Percentiles rank a stretch among this genome's conserved stretches.
These are phyloP conservation scores for Aspergillus indologenus DNA, from an alignment of 495 filamentous ascomycete species.

Conservation along the genomic window DNA sequence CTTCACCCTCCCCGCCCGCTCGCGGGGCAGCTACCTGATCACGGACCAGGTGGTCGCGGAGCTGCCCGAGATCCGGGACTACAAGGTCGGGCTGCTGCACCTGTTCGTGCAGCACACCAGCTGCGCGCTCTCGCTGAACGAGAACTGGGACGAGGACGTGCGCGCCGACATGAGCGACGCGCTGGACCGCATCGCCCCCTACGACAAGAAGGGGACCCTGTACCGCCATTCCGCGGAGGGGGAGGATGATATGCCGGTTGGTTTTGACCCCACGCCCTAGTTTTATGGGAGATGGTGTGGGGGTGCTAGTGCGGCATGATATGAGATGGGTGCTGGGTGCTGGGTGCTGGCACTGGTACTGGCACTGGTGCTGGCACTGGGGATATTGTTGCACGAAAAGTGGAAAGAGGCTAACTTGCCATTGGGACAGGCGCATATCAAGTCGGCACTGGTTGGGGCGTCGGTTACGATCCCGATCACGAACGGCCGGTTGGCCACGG, in stretches of 20 bases:
- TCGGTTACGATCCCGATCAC: conserved; percentile 86
- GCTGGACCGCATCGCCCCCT: conserved; percentile 80
- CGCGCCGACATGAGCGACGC: conserved; percentile 89
- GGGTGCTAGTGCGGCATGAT: not conserved
- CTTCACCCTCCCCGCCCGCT: conserved; percentile 67
- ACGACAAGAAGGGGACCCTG: conserved; percentile 66
- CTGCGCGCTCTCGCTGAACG: conserved; percentile 82
- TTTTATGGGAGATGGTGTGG: not conserved
- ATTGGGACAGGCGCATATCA: conserved; percentile 92
- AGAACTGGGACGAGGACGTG: conserved; percentile 89
- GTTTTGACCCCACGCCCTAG: conserved; percentile 13
- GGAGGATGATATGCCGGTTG: conserved; percentile 82
- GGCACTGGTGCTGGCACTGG: no score
- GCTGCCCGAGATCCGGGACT: conserved; percentile 71
- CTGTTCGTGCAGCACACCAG: conserved; percentile 90
- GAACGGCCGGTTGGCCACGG: conserved; percentile 71
- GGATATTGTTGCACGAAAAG: no score
- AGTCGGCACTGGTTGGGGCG: conserved; percentile 82
- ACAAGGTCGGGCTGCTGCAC: conserved; percentile 84
- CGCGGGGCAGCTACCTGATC: conserved; percentile 86
- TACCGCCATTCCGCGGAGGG: conserved; percentile 92
- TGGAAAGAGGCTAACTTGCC: no score
- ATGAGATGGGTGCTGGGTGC: not conserved
- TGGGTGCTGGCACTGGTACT: no score
- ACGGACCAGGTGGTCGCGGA: conserved; percentile 65